Conservation (phyloP, 345 rosid species). For the Anacardium occidentale region DNA sequence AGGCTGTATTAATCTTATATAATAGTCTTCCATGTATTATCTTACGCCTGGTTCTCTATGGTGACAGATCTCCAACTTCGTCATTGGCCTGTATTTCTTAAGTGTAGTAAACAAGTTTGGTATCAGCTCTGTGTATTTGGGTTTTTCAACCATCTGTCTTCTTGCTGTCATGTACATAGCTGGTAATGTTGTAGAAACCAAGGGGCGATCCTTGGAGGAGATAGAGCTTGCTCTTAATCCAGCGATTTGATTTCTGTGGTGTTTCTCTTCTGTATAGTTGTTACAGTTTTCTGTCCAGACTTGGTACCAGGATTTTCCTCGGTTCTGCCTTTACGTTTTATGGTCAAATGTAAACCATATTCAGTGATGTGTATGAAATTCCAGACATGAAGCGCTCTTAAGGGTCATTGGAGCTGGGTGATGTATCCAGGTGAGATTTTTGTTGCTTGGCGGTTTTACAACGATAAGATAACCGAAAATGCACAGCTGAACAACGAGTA, state of each 20-base stretch:
- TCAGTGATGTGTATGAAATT: background rate
- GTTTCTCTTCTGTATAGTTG: background rate
- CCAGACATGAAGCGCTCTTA: background rate
- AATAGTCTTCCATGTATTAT: background rate
- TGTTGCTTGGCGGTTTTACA: background rate
- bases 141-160: slow-evolving; percentile 72
- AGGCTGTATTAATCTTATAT: background rate
- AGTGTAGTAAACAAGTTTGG: slow-evolving; percentile 88
- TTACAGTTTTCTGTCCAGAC: background rate
- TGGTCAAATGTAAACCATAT: background rate
- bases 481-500: too few relatives aligned
- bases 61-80: slow-evolving; percentile 81
- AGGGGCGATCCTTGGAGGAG: slow-evolving; percentile 96
- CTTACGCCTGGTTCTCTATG: slow-evolving; percentile 17
- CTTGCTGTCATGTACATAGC: slow-evolving; percentile 82
- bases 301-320: background rate
- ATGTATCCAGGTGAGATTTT: background rate
- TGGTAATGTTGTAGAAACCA: slow-evolving; percentile 82
- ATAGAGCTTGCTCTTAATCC: slow-evolving; percentile 82
- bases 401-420: background rate
- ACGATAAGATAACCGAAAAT: background rate
- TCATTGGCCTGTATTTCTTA: slow-evolving; percentile 88
- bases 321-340: background rate
- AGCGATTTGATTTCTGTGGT: slow-evolving; percentile 28
- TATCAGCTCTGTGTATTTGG: slow-evolving; percentile 86